Evolutionary conservation across 1,284 basidiomycete species (phyloP).

Genomic region (Caloboletus inedulis): DNA sequence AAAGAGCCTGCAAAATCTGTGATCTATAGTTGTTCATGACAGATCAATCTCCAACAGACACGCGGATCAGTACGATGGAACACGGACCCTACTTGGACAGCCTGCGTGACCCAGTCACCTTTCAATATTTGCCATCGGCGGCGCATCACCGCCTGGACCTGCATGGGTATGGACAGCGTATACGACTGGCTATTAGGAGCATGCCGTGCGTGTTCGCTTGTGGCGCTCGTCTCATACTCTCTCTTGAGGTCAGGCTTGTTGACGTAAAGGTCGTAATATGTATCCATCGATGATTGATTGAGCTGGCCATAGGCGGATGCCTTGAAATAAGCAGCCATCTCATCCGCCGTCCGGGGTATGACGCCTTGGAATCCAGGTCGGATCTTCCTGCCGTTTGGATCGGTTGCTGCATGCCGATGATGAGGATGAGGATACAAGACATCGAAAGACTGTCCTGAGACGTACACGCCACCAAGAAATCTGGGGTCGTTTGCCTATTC

Average conservation of each 20-base stretch:
- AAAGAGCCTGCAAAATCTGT: constrained; percentile 60
- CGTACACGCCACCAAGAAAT: constrained; percentile 49
- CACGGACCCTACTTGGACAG: constrained; percentile 40
- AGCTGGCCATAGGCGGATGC: constrained; percentile 20
- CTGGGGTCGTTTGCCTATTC: constrained; percentile 60
- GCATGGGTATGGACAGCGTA: constrained; percentile 52
- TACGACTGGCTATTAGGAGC: constrained; percentile 48
- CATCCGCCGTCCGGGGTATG: constrained; percentile 38
- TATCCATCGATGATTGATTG: constrained; percentile 32
- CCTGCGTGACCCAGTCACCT: constrained; percentile 52
- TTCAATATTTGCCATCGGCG: constrained; percentile 62
- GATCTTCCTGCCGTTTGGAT: constrained; percentile 52
- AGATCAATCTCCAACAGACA: constrained; percentile 6
- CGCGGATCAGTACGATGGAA: not conserved
- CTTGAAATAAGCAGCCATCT: constrained; percentile 58
- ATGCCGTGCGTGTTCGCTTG: constrained; percentile 47
- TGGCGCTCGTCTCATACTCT: constrained; percentile 48
- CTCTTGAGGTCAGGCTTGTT: constrained; percentile 39
- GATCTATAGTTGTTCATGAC: constrained; percentile 14
- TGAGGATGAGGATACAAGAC: constrained; percentile 41
- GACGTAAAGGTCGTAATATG: constrained; percentile 33
- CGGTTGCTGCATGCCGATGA: constrained; percentile 52
- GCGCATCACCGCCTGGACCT: constrained; percentile 58
- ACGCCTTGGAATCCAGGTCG: constrained; percentile 48
- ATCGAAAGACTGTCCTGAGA: not conserved